Evolutionary conservation across 2,329 filamentous ascomycete species (phyloP), one percentile per base, ranked within the genome.

Genomic region (Diplodia mutila): DNA sequence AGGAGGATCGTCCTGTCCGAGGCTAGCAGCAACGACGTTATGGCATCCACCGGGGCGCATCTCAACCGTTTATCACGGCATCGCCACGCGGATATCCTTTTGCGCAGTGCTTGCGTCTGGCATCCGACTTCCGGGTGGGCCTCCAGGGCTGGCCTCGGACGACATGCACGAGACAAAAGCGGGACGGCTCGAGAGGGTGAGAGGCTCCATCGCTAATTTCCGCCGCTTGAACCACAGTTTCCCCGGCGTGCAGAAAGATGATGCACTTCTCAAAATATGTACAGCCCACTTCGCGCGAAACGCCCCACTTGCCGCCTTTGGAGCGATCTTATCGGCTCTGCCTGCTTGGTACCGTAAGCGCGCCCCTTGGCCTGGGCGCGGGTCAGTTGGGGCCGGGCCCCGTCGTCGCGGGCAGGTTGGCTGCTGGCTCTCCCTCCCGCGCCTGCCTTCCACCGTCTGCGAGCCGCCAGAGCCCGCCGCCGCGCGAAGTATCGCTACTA

Each of bases 201-300:
- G 57, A 61, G 57, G 57, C 57, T 61, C 57, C 57, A 27, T 61
- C 57, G 57, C 57, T 61, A 61, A 61, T 32, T 61, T 42, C 57
- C 57, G 25, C 25, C 39, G 55, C 34, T 25, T 25, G 34, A 18
- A 42, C 57, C 57, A 61, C 57, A 48, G 57, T 61, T 61, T 61
- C 57, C 18, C 57, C 57, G 57, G 57, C 57, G 57, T 61, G 57
- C 57, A 61, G 57, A 61, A 61, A 61, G 57, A 61, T 61, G 63
- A 66, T 55, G 63, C 49, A 53, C 34, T 65, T 55, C 27, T 29
- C 29, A 48, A 39, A 42, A 53, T 55, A 54, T 66, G 63, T 55
- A 66, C 63, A 66, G 51, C 63, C 63, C 63, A 66, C 63, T 66
- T 66, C 51, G 63, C 63, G 63, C 64, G 29, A 59, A 59, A 66